These are phyloP conservation scores for Pythium coloratum DNA, from an alignment of 352 stramenopile species.

Conservation along the genomic window DNA sequence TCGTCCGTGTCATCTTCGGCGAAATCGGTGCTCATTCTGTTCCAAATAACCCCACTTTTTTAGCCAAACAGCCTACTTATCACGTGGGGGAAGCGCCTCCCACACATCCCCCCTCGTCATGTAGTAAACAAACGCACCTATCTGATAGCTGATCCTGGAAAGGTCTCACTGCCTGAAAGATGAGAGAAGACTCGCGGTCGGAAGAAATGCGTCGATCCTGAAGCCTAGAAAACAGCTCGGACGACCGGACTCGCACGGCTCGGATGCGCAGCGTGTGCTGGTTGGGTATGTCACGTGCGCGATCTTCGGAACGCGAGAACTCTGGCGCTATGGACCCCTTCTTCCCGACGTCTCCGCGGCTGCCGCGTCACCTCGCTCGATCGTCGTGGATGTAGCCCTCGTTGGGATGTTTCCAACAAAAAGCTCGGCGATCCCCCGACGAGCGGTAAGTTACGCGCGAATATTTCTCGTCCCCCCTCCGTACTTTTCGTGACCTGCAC, in stretches of 20 bases:
- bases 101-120: not conserved
- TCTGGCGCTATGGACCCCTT: not conserved
- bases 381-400: conserved; percentile 1
- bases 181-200: not conserved
- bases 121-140: not conserved
- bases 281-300: not conserved
- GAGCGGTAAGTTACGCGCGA: not conserved
- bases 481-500: not conserved
- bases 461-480: not conserved
- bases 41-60: not conserved
- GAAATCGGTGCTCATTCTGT: conserved; percentile 27
- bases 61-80: not conserved
- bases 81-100: not conserved
- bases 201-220: not conserved
- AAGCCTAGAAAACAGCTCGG: not conserved
- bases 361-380: not conserved
- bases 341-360: not conserved
- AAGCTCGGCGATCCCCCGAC: conserved; percentile 2
- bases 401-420: conserved; percentile 4
- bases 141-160: not conserved
- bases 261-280: not conserved
- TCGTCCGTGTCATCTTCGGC: conserved; percentile 50
- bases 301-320: not conserved
- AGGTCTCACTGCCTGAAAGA: not conserved
- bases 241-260: not conserved